Evolutionary conservation across 345 rosid species (phyloP), one percentile per base, ranked within the genome.

Genomic region (Euphorbia pulcherrima): DNA sequence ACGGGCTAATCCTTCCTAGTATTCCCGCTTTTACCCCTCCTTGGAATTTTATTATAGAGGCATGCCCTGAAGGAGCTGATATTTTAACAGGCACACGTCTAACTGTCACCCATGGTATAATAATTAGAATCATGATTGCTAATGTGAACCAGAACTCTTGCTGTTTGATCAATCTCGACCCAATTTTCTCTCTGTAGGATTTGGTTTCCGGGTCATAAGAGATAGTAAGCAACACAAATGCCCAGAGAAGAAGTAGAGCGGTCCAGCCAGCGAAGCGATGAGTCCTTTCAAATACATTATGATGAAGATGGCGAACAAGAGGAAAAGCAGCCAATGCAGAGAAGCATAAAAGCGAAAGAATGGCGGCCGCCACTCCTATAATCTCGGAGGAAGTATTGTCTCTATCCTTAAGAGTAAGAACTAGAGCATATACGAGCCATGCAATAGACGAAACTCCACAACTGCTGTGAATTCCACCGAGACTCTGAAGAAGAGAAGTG

Each of bases 1-100:
- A 92, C 0, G 96, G 96, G 72, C 96, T 92, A n/a, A 92, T 92
- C 76, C 97, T 78, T 4, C 97, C 96, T 27, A 92, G 59, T 18
- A 92, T 79, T 3, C 97, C 97, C 0, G 96, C 67, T 70, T 86
- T 79, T 16, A 87, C 79, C 17, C 97, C 96, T 4, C 94, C 94
- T 4, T 74, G 67, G 66, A 85, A 92, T 50, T 85, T 86, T 23
- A 92, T 87, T 40, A 92, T 60, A 3, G 97, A 83, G 33, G 96
- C 94, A 29, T 89, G 97, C 0, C 90, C 88, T 0, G 97, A 92
- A 21, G 90, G 86, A 26, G 89, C 70, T 2, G 83, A 82, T 40
- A 83, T 47, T 27, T 71, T 65, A 7, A 87, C 90, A 0, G 83
- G 83, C 5, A 92, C 88, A 0, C 90, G 85, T 29, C 96, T 78